These are phyloP conservation scores for Poa annua DNA, from an alignment of 176 grass and related monocot genomes.

Conservation along the genomic window DNA sequence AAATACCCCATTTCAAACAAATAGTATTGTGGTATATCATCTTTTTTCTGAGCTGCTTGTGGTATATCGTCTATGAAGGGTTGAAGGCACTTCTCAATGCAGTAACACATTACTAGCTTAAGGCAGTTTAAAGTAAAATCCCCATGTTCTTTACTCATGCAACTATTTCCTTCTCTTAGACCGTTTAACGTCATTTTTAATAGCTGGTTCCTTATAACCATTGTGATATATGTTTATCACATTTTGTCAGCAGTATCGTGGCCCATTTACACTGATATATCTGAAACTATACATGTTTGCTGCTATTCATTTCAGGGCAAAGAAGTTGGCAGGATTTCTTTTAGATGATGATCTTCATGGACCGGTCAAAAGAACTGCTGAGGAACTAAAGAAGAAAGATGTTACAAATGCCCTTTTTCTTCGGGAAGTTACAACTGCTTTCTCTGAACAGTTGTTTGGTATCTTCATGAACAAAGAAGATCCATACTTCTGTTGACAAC, in stretches of 20 bases:
- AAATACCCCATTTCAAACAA: slow-evolving; percentile 1
- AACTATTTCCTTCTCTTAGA: neutral
- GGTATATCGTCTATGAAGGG: neutral
- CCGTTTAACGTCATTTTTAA: neutral
- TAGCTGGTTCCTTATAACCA: neutral
- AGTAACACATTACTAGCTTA: slow-evolving; percentile 1
- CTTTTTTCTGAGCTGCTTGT: neutral
- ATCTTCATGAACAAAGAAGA: slow-evolving; percentile 51
- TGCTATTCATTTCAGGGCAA: slow-evolving; percentile 26
- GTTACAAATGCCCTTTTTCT: neutral
- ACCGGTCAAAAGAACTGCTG: slow-evolving; percentile 29
- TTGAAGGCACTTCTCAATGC: neutral
- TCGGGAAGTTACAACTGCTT: neutral
- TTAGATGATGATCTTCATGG: slow-evolving; percentile 44
- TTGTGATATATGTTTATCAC: neutral
- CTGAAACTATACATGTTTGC: slow-evolving; percentile 36
- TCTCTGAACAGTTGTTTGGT: slow-evolving; percentile 19
- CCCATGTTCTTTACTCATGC: neutral
- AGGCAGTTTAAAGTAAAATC: neutral
- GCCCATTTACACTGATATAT: neutral
- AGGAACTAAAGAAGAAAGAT: slow-evolving; percentile 32
- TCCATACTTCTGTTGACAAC: slow-evolving; percentile 42
- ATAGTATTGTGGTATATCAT: neutral
- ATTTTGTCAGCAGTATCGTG: slow-evolving; percentile 19
- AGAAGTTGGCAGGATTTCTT: slow-evolving; percentile 36